Evolutionary conservation across 768 basidiomycete genomes (phyloP), one percentile per base, ranked within the genome.

Genomic region (Hericium erinaceus): DNA sequence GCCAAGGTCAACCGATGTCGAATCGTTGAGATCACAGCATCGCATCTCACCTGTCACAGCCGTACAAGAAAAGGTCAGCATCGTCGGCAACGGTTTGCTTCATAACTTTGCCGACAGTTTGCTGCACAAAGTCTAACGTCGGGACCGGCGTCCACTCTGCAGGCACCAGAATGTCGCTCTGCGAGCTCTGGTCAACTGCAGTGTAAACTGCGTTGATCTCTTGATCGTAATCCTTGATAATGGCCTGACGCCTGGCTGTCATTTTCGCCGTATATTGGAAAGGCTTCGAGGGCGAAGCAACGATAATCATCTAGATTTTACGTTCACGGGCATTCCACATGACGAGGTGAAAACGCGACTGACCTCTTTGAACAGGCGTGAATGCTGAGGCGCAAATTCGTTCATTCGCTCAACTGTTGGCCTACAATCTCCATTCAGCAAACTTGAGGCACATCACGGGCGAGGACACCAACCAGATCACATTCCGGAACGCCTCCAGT

Each of bases 331-430:
- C 33, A 6, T 33, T 6, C 3, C 26, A 56, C n/a, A 12, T 1
- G 10, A 24, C n/a, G 4, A 37, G 12, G 28, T 18, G 2, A 10
- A 18, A 15, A n/a, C 4, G 15, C 53, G 9, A 46, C 64, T 41
- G 11, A 73, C 75, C 71, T 77, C 76, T 58, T 77, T 78, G 67
- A 78, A 78, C 3, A 80, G 62, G 18, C 75, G 64, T 0, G 75
- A 77, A 59, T 79, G 77, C 37, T 69, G 64, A 8, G 79, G 78
- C 0, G 77, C 75, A 53, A 65, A 71, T 18, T 60, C 60, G 56
- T 79, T 80, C 54, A 73, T 65, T 48, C 69, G 60, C 55, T 77
- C 71, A 4, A 78, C 67, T 7, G 69, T 75, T 0, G 74, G 67
- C 75, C 75, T 78, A 13, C n/a, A 44, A 33, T 33, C 7, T 33